A percentile compares a stretch with the other conserved stretches of the same genome.
Conservation (phyloP, 2,329 filamentous ascomycete species). For the Talaromyces amestolkiae region DNA sequence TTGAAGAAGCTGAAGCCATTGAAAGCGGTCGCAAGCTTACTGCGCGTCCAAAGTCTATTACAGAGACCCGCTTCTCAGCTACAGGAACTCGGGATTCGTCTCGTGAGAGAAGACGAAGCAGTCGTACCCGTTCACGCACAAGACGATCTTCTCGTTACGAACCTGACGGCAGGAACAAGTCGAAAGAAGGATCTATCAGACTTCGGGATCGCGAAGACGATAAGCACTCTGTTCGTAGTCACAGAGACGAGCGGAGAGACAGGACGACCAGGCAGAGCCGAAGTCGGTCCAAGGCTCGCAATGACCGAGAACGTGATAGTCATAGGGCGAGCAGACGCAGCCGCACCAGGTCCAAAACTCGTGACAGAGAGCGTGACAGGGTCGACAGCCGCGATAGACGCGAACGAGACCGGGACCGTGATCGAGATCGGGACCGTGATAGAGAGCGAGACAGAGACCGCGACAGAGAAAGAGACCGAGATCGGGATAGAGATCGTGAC, state of each 20-base stretch:
- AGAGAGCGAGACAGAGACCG: constrained; percentile 24
- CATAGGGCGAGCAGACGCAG: constrained; percentile 23
- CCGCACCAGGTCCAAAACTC: constrained; percentile 27
- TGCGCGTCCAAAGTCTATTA: constrained; percentile 27
- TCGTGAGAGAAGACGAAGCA: constrained; percentile 29
- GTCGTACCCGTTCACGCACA: constrained; percentile 27
- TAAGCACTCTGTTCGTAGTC: constrained; percentile 16
- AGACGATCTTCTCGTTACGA: constrained; percentile 26
- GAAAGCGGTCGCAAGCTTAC: constrained; percentile 39
- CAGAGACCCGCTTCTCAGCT: constrained; percentile 30
- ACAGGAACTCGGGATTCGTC: constrained; percentile 27
- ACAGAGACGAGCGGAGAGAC: constrained; percentile 13
- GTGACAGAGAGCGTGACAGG: constrained; percentile 30
- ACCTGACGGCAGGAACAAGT: constrained; percentile 19
- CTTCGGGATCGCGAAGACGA: constrained; percentile 21
- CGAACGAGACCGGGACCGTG: constrained; percentile 28
- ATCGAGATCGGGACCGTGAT: constrained; percentile 32
- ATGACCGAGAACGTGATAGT: constrained; percentile 30
- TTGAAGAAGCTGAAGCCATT: constrained; percentile 45
- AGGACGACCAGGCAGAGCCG: constrained; percentile 18
- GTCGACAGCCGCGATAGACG: constrained; percentile 30
- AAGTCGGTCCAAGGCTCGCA: constrained; percentile 30
- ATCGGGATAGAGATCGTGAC: constrained; percentile 29
- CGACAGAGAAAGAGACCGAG: constrained; percentile 27
- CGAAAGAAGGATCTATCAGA: constrained; percentile 24